These are phyloP conservation scores for Macrophomina pseudophaseolina DNA, from an alignment of 2,329 filamentous ascomycete species.

Conservation along the genomic window DNA sequence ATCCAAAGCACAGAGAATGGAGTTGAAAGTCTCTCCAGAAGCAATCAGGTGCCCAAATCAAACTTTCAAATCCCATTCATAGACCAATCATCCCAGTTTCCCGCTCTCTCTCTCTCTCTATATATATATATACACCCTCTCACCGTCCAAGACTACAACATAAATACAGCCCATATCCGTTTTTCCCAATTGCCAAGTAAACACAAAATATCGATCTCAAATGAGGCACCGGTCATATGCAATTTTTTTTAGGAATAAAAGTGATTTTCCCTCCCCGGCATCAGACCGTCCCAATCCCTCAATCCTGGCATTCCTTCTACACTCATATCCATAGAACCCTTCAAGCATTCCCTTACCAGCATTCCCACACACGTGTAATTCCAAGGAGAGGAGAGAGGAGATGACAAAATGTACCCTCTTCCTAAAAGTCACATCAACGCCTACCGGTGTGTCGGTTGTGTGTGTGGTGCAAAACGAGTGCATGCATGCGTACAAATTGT, in stretches of 20 bases:
- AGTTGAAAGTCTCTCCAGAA: too few species aligned
- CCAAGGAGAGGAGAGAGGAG: slow-evolving; percentile 1
- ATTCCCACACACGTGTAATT: too few species aligned
- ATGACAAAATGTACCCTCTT: neutral
- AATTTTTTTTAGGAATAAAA: slow-evolving; percentile 3
- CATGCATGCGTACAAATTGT: neutral
- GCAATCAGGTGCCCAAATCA: too few species aligned
- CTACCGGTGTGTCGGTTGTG: neutral
- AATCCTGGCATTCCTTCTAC: neutral
- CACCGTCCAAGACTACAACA: too few species aligned
- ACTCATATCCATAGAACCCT: neutral
- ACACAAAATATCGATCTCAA: neutral
- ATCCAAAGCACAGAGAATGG: too few species aligned
- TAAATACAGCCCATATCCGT: neutral
- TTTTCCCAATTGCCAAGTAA: neutral
- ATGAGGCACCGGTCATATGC: slow-evolving; percentile 13
- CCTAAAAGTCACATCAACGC: neutral
- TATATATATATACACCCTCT: too few species aligned
- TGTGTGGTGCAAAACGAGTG: neutral
- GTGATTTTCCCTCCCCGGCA: too few species aligned
- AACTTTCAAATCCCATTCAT: too few species aligned
- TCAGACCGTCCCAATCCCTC: neutral
- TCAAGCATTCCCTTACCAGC: too few species aligned
- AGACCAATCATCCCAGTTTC: too few species aligned
- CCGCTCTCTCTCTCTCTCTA: too few species aligned